Evolutionary conservation across 2,329 filamentous ascomycete genomes (phyloP).

Genomic region (Diaporthe batatas): DNA sequence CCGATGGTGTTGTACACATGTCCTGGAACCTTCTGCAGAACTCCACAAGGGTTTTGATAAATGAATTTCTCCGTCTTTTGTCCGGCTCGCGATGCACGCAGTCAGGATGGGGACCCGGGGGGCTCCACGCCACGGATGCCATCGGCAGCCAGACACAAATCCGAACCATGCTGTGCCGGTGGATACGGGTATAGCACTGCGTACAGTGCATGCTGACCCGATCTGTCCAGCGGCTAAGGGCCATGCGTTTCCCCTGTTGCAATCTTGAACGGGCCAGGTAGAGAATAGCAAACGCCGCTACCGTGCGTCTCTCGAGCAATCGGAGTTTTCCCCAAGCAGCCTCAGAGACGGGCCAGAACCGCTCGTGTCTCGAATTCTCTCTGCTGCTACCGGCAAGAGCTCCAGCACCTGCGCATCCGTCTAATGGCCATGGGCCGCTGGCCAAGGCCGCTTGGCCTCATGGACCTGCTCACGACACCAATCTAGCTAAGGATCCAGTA

Average conservation of each 20-base stretch:
- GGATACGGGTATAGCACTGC: slow-evolving; percentile 3
- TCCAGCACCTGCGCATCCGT: neutral
- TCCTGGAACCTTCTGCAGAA: neutral
- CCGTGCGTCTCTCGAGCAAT: neutral
- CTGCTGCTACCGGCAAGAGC: neutral
- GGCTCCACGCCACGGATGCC: slow-evolving; percentile 18
- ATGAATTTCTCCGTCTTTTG: slow-evolving; percentile 41
- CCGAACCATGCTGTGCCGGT: slow-evolving; percentile 8
- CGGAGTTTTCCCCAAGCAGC: slow-evolving; percentile 7
- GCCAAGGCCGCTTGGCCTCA: slow-evolving; percentile 23
- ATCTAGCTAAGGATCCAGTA: slow-evolving; percentile 13
- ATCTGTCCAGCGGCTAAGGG: slow-evolving; percentile 16
- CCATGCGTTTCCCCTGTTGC: slow-evolving; percentile 9
- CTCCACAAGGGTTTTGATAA: slow-evolving; percentile 33
- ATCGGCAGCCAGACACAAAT: slow-evolving; percentile 21
- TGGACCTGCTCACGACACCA: neutral
- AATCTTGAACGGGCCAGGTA: slow-evolving; percentile 1
- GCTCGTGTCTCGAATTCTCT: slow-evolving; percentile 19
- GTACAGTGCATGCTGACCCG: neutral
- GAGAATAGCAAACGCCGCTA: neutral
- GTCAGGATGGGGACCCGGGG: slow-evolving; percentile 24
- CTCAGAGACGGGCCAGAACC: neutral
- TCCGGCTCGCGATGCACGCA: slow-evolving; percentile 35
- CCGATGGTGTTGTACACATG: neutral
- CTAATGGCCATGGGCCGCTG: neutral